phyloP scores from a whole-genome alignment of 495 filamentous ascomycete genomes.

The Penicillium riverlandense region DNA sequence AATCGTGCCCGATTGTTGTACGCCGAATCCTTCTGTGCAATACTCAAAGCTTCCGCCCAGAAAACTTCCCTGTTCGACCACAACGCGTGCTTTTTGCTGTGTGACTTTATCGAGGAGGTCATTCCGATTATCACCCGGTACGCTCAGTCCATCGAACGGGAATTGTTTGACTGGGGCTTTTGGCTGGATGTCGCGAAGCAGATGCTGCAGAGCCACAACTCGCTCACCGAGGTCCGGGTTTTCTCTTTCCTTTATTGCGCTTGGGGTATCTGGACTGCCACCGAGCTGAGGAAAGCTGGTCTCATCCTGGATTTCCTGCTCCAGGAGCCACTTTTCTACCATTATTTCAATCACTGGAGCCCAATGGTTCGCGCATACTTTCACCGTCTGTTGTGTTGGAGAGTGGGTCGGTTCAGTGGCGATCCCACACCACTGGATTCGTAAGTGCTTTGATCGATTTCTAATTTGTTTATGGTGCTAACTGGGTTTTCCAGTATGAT shows the following conservation, averaged over 20 bases:
- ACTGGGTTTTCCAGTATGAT: conserved; percentile 34
- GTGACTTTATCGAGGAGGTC: conserved; percentile 85
- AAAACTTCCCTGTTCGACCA: conserved; percentile 79
- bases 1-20: conserved; percentile 60
- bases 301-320: conserved; percentile 78
- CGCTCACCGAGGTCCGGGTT: conserved; percentile 84
- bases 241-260: conserved; percentile 77
- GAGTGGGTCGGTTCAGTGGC: conserved; percentile 72
- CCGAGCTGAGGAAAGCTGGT: conserved; percentile 60
- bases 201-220: conserved; percentile 85
- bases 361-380: conserved; percentile 97
- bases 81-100: conserved; percentile 83
- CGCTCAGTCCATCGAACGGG: conserved; percentile 37
- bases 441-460: conserved; percentile 41
- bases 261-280: conserved; percentile 67
- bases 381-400: conserved; percentile 91
- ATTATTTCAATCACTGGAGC: conserved; percentile 94
- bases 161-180: conserved; percentile 71
- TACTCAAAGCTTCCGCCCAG: conserved; percentile 67
- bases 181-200: conserved; percentile 80
- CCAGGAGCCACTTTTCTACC: conserved; percentile 69
- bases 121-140: conserved; percentile 54
- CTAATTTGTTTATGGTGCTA: neutral
- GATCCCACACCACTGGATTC: conserved; percentile 58
- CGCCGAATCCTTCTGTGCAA: conserved; percentile 65